These are phyloP conservation scores for Ustulina deusta DNA, from an alignment of 2,329 filamentous ascomycete species.

Conservation along the genomic window DNA sequence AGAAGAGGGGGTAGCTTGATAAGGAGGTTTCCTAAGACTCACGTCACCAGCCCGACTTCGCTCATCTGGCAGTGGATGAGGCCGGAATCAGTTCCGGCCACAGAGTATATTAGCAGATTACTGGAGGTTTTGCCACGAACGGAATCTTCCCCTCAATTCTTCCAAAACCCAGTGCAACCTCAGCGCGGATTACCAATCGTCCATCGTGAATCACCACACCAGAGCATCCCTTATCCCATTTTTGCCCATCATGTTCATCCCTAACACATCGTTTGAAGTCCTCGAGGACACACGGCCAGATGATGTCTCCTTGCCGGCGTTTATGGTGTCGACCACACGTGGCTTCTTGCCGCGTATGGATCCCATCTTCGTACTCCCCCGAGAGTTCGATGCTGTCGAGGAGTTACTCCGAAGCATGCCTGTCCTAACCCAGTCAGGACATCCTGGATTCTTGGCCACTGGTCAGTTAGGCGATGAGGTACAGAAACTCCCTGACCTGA, in stretches of 20 bases:
- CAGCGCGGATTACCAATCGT: not conserved
- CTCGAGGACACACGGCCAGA: slow-evolving; percentile 72
- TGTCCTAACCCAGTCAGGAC: slow-evolving; percentile 78
- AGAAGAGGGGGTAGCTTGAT: slow-evolving; percentile 17
- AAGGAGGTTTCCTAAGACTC: slow-evolving; percentile 15
- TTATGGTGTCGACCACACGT: slow-evolving; percentile 81
- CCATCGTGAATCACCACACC: not conserved
- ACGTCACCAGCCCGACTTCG: slow-evolving; percentile 38
- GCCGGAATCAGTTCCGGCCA: slow-evolving; percentile 54
- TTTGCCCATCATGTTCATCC: slow-evolving; percentile 43
- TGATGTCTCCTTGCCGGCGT: slow-evolving; percentile 74
- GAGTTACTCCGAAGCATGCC: slow-evolving; percentile 63
- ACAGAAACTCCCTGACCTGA: slow-evolving; percentile 81
- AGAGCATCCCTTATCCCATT: not conserved
- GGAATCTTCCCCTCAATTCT: slow-evolving; percentile 14
- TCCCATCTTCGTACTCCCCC: slow-evolving; percentile 73
- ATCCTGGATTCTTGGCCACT: slow-evolving; percentile 80
- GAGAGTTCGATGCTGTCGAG: slow-evolving; percentile 79
- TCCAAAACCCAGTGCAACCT: slow-evolving; percentile 13
- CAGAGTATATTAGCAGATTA: slow-evolving; percentile 47
- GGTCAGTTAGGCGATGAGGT: slow-evolving; percentile 82
- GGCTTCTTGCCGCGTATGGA: slow-evolving; percentile 79
- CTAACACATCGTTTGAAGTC: slow-evolving; percentile 65
- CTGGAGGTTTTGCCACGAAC: slow-evolving; percentile 36
- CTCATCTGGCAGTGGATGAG: slow-evolving; percentile 40